These are phyloP conservation scores for Gamarada debralockiae DNA, from an alignment of 495 filamentous ascomycete genomes.

Conservation along the genomic window DNA sequence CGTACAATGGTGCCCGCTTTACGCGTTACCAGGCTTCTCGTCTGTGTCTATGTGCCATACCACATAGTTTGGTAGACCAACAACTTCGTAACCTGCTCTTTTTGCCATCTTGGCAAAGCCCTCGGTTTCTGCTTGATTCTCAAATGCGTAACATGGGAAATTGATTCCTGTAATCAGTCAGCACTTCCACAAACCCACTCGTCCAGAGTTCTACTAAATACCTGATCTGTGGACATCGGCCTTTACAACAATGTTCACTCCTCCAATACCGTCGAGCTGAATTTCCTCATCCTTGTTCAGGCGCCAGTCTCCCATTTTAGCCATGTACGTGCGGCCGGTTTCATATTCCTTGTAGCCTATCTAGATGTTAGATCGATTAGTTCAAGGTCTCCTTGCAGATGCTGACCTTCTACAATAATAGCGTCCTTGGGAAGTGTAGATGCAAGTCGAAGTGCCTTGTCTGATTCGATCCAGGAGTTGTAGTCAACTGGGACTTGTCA, in stretches of 20 bases:
- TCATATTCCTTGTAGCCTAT: constrained; percentile 88
- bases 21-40: constrained; percentile 82
- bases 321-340: constrained; percentile 84
- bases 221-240: constrained; percentile 94
- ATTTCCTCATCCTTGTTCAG: constrained; percentile 88
- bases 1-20: constrained; percentile 12
- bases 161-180: constrained; percentile 68
- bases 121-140: constrained; percentile 98
- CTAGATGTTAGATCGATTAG: constrained; percentile 4
- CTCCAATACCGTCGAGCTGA: constrained; percentile 90
- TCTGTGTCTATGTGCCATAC: constrained; percentile 99
- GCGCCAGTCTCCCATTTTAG: constrained; percentile 84
- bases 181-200: not conserved
- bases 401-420: constrained; percentile 79
- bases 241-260: constrained; percentile 96
- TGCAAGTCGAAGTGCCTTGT: constrained; percentile 70
- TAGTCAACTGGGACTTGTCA: constrained; percentile 70
- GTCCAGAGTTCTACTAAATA: constrained; percentile 39
- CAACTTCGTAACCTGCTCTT: constrained; percentile 88
- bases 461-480: constrained; percentile 97
- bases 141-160: constrained; percentile 95
- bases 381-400: constrained; percentile 8
- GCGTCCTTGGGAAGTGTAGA: constrained; percentile 69
- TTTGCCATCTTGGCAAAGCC: constrained; percentile 99
- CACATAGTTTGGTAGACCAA: constrained; percentile 93